Base-by-base conservation (phyloP, 208 protist species). In the Crithidia sp. region DNA sequence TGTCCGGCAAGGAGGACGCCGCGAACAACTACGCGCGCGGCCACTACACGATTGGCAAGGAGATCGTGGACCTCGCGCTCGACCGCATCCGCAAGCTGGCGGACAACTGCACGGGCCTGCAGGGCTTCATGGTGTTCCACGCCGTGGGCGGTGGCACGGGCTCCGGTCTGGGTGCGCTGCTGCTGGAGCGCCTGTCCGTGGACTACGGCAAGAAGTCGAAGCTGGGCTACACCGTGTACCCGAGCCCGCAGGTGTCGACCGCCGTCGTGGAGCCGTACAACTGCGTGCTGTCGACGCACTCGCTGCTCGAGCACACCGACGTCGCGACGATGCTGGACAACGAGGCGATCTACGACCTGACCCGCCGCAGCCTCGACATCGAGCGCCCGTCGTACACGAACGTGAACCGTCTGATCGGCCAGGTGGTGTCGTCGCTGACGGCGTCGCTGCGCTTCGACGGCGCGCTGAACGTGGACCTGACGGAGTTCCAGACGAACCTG, bases 51-150 rank as follows among this genome's bases (percentile, higher is more conserved):
- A 88, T 99, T 53, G 98, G 98, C 78, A 99, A 99, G 85, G 98
- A 99, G 85, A 90, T 99, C 68, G 79, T 99, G 37, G 98, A 99
- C 76, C 81, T 89, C 44, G 83, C 83, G 45, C 87, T 99, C 47
- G 98, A 99, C 77, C 79, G 89, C 61, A 98, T 99, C 84, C 90
- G 98, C 55, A 59, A 59, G 55, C 55, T 59, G 55, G 19, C 55
- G 55, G 55, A 59, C 55, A 59, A 59, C 55, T 99, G 99, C 93
- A 96, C 91, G 28, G 96, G 98, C 76, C 96, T 99, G 5, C 98
- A 99, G 90, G 99, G 99, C 78, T 99, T 99, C 96, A 74, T 99
- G 40, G 84, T 99, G 41, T 99, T 98, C 92, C 96, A 99, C 91
- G 89, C 98, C 69, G 94, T 99, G 77, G 98, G 98, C 83, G 99